Conservation (phyloP, 208 protist species). For the Trypanosoma rangeli region DNA sequence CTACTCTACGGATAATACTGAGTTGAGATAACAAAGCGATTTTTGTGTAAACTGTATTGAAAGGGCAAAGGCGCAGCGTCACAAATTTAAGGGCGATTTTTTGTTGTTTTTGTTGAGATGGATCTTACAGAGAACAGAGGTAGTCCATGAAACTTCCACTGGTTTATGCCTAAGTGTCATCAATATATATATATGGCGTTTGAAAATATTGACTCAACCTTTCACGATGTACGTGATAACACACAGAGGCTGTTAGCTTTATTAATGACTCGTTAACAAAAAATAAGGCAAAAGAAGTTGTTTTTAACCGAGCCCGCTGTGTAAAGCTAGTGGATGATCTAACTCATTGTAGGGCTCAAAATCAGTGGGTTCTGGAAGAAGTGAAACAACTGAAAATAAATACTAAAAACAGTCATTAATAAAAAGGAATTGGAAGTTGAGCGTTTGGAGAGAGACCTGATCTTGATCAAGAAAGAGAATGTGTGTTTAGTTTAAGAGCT, state of each 20-base stretch:
- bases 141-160: conserved; percentile 12
- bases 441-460: not conserved
- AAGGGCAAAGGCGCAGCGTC: conserved; percentile 28
- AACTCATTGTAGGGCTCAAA: not conserved
- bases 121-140: conserved; percentile 25
- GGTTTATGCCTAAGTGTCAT: conserved; percentile 26
- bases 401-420: not conserved
- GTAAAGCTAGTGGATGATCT: conserved; percentile 4
- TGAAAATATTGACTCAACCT: not conserved
- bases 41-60: conserved; percentile 30
- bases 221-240: not conserved
- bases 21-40: conserved; percentile 43
- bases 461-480: conserved; percentile 1
- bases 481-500: not conserved
- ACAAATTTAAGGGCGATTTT: conserved; percentile 32
- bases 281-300: not conserved
- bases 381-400: not conserved
- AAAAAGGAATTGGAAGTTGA: not conserved
- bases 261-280: not conserved
- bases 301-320: not conserved
- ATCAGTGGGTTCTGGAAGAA: conserved; percentile 6
- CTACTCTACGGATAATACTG: conserved; percentile 31
- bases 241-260: not conserved
- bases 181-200: not conserved
- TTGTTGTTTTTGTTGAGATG: conserved; percentile 27